Evolutionary conservation across 2,329 filamentous ascomycete species (phyloP), one percentile per base, ranked within the genome.

Genomic region (Alternaria metachromatica): DNA sequence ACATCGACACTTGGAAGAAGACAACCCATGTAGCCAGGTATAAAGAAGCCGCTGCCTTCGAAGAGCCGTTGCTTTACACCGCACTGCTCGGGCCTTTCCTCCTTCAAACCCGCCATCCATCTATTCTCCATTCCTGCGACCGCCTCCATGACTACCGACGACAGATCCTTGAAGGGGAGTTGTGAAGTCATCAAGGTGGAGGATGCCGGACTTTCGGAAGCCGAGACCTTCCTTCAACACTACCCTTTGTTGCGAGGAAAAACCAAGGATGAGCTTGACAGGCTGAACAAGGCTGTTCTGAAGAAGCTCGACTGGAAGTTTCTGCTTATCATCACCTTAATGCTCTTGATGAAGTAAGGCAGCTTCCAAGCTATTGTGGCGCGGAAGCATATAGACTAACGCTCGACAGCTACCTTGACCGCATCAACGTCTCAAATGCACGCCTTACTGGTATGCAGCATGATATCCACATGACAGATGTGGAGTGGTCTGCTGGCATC

Each of bases 351-450:
- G 73, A 77, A 74, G 69, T 76, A 68, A 30, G 59, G 44, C n/a
- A 13, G 33, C 13, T 37, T 15, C 7, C 33, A 37, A 37, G 33
- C 13, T 37, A 15, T 0, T 15, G 33, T 37, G 7, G 33, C 33
- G 33, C 33, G 7, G 13, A 37, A n/a, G 41, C 6, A 45, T 11
- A 46, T 23, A 30, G 20, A 12, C 8, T 46, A 30, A 12, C 20
- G n/a, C 23, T 28, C 13, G 18, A 25, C 55, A 81, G 80, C 67
- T 81, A 81, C 50, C 72, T 82, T 10, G 80, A 82, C 53, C 77
- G 80, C 12, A 81, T 82, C 69, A 81, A 81, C 55, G 79, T 82
- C 26, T 78, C 78, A 2, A 80, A 80, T 9, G 80, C 81, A 21
- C 77, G 79, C 44, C 67, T 82, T 21, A 79, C 79, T 28, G 80